A percentile compares a stretch with the other conserved stretches of the same genome.
phyloP scores from a whole-genome alignment of 1,139 yeast genomes.

The Saccharomyces pastorianus region DNA sequence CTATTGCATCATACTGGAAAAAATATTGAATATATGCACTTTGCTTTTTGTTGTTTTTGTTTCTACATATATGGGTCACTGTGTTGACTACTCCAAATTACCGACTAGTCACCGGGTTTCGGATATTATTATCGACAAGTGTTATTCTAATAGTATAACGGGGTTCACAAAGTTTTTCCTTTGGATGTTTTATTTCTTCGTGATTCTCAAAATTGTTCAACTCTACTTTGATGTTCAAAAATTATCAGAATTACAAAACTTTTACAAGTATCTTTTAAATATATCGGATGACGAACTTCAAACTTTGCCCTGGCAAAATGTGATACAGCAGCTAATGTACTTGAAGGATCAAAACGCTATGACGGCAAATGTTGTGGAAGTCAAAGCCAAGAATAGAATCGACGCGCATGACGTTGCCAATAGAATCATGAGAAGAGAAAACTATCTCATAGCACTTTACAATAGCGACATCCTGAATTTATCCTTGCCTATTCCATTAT shows the following conservation, averaged over 20 bases:
- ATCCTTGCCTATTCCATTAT: constrained; percentile 43
- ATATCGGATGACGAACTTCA: constrained; percentile 76
- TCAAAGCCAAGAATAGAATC: constrained; percentile 62
- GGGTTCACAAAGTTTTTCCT: constrained; percentile 48
- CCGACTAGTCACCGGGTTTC: constrained; percentile 32
- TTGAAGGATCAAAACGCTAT: constrained; percentile 72
- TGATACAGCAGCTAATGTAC: constrained; percentile 68
- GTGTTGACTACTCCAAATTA: constrained; percentile 59
- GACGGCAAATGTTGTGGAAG: constrained; percentile 43
- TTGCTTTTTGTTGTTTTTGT: constrained; percentile 70
- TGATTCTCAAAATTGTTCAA: constrained; percentile 52
- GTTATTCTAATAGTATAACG: constrained; percentile 43
- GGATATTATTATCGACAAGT: constrained; percentile 53
- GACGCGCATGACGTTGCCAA: constrained; percentile 95
- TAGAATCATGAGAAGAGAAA: constrained; percentile 90
- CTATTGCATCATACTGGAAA: constrained; percentile 59
- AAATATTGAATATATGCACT: constrained; percentile 60
- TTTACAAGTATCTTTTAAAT: constrained; percentile 48
- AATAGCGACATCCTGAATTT: constrained; percentile 70
- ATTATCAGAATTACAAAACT: constrained; percentile 32
- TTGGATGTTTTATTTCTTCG: constrained; percentile 53
- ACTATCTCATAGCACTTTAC: constrained; percentile 81
- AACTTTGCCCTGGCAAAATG: constrained; percentile 87
- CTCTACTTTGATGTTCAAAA: constrained; percentile 40
- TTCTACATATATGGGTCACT: constrained; percentile 73